Evolutionary conservation across 1,139 yeast species (phyloP).

Genomic region (Pichia sp.): DNA sequence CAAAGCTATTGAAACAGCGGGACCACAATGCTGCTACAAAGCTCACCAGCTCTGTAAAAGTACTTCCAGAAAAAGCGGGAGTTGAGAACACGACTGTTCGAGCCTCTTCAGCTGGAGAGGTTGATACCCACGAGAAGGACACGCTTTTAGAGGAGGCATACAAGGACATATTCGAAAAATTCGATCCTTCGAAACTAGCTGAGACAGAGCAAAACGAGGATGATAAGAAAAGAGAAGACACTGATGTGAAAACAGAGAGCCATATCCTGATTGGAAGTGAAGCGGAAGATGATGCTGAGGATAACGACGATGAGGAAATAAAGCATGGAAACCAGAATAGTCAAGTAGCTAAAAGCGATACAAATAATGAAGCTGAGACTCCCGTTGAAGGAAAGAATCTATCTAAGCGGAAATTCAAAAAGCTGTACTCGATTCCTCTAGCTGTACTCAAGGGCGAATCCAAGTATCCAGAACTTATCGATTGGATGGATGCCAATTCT

Average conservation of each 20-base stretch:
- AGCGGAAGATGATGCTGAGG: constrained; percentile 1
- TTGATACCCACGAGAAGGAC: constrained; percentile 27
- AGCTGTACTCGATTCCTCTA: constrained; percentile 56
- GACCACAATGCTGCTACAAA: background rate
- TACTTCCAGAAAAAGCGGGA: too few relatives aligned
- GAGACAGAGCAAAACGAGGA: background rate
- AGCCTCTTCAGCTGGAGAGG: constrained; percentile 20
- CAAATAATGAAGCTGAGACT: constrained; percentile 2
- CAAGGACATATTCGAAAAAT: constrained; percentile 41
- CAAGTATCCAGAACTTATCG: constrained; percentile 66
- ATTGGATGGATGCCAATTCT: constrained; percentile 86
- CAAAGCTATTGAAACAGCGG: constrained; percentile 43
- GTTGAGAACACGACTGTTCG: background rate
- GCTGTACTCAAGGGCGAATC: constrained; percentile 65
- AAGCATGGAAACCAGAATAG: constrained; percentile 26
- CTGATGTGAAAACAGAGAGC: background rate
- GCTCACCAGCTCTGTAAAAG: too few relatives aligned
- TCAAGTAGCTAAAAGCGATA: constrained; percentile 3
- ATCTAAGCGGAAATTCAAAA: constrained; percentile 43
- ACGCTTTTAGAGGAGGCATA: constrained; percentile 38
- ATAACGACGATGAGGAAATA: constrained; percentile 17
- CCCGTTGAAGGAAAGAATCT: constrained; percentile 9
- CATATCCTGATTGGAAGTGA: background rate
- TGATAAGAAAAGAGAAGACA: background rate
- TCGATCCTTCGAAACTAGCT: constrained; percentile 26